Conservation (phyloP, 225 moss, liverwort and hornwort genomes). For the Straminergon stramineum region DNA sequence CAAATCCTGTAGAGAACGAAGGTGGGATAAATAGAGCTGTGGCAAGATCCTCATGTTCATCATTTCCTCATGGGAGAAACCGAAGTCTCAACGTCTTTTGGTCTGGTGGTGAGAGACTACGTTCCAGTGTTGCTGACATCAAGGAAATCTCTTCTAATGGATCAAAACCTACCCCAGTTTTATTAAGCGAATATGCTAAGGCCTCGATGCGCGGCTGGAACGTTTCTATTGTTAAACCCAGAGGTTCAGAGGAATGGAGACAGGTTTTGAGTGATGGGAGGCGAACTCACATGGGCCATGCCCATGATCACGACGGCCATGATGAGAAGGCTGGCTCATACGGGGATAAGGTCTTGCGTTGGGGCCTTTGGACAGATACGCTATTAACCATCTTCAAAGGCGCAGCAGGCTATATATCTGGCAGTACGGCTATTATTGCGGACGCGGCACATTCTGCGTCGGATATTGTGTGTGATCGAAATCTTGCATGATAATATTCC, state of each 20-base stretch:
- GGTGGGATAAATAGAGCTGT: not conserved
- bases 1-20: not conserved
- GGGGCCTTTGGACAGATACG: conserved; percentile 80
- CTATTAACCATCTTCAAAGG: conserved; percentile 70
- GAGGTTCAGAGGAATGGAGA: conserved; percentile 8
- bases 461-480: conserved; percentile 54
- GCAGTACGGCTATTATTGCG: conserved; percentile 86
- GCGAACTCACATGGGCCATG: conserved; percentile 71
- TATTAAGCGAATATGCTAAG: not conserved
- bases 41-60: not conserved
- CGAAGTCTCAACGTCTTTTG: not conserved
- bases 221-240: not conserved
- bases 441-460: conserved; percentile 95
- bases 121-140: not conserved
- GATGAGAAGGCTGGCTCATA: conserved; percentile 37
- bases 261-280: conserved; percentile 22
- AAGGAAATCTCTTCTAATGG: not conserved
- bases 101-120: not conserved
- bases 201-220: conserved; percentile 31
- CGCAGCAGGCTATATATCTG: conserved; percentile 87
- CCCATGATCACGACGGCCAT: conserved; percentile 30
- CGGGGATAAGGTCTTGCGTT: conserved; percentile 61
- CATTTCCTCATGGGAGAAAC: not conserved
- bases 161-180: not conserved
- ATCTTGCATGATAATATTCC: not conserved